A percentile compares a stretch with the other conserved stretches of the same genome.
Conservation (phyloP, 2,329 filamentous ascomycete genomes). For the Exserohilum turcica region DNA sequence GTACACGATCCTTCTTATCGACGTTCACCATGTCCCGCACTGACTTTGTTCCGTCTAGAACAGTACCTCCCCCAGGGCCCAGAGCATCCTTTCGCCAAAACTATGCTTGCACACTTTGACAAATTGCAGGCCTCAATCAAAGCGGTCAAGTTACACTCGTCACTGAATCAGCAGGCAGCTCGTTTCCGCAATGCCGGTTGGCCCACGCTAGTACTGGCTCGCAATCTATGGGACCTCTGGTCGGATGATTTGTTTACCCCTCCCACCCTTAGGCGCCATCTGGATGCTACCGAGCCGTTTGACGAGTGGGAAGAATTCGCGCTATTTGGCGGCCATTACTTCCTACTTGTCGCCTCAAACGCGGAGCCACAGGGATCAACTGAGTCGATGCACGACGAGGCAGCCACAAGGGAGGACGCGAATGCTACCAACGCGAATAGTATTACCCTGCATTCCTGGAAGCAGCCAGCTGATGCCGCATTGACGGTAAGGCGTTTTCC, state of each 20-base stretch:
- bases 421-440: conserved; percentile 10
- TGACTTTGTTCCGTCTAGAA: conserved; percentile 53
- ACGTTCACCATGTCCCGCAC: neutral
- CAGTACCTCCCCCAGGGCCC: conserved; percentile 81
- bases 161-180: conserved; percentile 65
- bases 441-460: conserved; percentile 23
- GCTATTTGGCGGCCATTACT: conserved; percentile 83
- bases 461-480: conserved; percentile 11
- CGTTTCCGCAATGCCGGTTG: conserved; percentile 76
- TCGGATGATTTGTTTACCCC: conserved; percentile 69
- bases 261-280: conserved; percentile 60
- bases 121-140: conserved; percentile 81
- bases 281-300: conserved; percentile 80
- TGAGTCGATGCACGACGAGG: conserved; percentile 9
- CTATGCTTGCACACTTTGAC: conserved; percentile 82
- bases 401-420: conserved; percentile 5
- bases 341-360: conserved; percentile 70
- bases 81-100: conserved; percentile 80
- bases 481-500: conserved; percentile 47
- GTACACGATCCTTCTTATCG: conserved; percentile 6
- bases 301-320: conserved; percentile 97
- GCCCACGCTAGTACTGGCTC: conserved; percentile 61
- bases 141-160: conserved; percentile 72
- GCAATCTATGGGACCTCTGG: conserved; percentile 85
- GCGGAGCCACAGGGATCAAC: conserved; percentile 18